phyloP scores from a whole-genome alignment of 805 yeast genomes.

The Yarrowia sp. region DNA sequence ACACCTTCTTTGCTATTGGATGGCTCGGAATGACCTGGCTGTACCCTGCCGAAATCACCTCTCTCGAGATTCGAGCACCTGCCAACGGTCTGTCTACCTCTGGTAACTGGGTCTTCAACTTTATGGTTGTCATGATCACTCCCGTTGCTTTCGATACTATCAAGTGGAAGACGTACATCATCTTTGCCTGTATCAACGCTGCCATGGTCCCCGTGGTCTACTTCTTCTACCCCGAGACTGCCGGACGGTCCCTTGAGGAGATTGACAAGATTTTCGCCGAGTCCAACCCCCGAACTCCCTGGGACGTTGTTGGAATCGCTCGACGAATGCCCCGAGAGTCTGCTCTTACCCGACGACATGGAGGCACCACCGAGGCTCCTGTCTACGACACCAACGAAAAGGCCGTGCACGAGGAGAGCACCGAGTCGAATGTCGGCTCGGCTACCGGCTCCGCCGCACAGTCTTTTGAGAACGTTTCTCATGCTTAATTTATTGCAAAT shows the following conservation, averaged over 20 bases:
- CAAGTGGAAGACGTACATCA: slow-evolving; percentile 19
- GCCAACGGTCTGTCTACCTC: slow-evolving; percentile 26
- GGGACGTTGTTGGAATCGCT: slow-evolving; percentile 45
- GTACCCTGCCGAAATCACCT: slow-evolving; percentile 25
- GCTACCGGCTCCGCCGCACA: slow-evolving; percentile 27
- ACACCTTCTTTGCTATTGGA: slow-evolving; percentile 27
- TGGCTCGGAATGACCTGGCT: slow-evolving; percentile 24
- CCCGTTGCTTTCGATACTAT: slow-evolving; percentile 24
- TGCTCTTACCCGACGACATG: slow-evolving; percentile 12
- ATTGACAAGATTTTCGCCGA: slow-evolving; percentile 27
- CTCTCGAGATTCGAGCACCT: slow-evolving; percentile 22
- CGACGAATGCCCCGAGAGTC: slow-evolving; percentile 42
- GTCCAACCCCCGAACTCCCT: slow-evolving; percentile 43
- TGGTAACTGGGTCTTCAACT: slow-evolving; percentile 22
- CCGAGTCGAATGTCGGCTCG: slow-evolving; percentile 17
- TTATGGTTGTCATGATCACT: slow-evolving; percentile 24
- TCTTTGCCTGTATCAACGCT: slow-evolving; percentile 26
- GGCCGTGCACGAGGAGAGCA: slow-evolving; percentile 19
- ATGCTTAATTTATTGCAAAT: slow-evolving; percentile 2
- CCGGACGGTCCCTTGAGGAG: slow-evolving; percentile 25
- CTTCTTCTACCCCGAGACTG: slow-evolving; percentile 27
- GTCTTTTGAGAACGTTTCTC: slow-evolving; percentile 27
- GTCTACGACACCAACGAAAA: not conserved
- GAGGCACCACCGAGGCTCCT: slow-evolving; percentile 30
- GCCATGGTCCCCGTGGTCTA: slow-evolving; percentile 27